These are phyloP conservation scores for Umbilicaria muhlenbergii DNA, from an alignment of 495 filamentous ascomycete genomes.

Conservation along the genomic window DNA sequence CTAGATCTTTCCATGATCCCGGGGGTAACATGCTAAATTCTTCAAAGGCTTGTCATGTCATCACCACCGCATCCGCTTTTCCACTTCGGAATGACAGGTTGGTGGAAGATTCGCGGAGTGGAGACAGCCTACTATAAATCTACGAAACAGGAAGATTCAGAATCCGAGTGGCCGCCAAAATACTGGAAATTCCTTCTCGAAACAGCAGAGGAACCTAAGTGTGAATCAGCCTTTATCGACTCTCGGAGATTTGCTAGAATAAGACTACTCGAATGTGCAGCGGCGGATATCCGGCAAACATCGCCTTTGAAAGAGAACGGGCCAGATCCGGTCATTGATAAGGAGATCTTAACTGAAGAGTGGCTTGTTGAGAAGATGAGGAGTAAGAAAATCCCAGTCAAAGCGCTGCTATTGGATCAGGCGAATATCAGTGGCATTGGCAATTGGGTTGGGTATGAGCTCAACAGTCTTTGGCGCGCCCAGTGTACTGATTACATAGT, in stretches of 20 bases:
- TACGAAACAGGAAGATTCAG: constrained; percentile 35
- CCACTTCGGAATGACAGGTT: constrained; percentile 84
- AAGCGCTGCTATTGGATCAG: constrained; percentile 77
- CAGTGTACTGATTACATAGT: constrained; percentile 7
- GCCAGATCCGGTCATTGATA: constrained; percentile 81
- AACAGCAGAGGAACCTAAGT: constrained; percentile 39
- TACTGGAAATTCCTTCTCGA: constrained; percentile 75
- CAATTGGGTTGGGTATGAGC: constrained; percentile 78
- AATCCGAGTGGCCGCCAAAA: constrained; percentile 67
- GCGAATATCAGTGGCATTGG: constrained; percentile 83
- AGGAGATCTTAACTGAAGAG: constrained; percentile 51
- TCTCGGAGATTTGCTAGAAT: constrained; percentile 59
- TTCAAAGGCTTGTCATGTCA: constrained; percentile 39
- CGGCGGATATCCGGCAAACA: constrained; percentile 55
- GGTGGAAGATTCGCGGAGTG: constrained; percentile 71
- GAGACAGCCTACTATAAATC: constrained; percentile 65
- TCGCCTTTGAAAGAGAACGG: constrained; percentile 79
- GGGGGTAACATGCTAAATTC: no score
- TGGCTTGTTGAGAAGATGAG: constrained; percentile 56
- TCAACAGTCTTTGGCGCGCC: not conserved
- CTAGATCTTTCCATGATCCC: no score
- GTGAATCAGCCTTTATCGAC: constrained; percentile 76
- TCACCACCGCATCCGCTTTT: constrained; percentile 74
- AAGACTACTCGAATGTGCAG: constrained; percentile 66
- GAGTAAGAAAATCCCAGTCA: constrained; percentile 67